Conservation (phyloP, 2,329 filamentous ascomycete genomes). For the Trichoderma polysporum region DNA sequence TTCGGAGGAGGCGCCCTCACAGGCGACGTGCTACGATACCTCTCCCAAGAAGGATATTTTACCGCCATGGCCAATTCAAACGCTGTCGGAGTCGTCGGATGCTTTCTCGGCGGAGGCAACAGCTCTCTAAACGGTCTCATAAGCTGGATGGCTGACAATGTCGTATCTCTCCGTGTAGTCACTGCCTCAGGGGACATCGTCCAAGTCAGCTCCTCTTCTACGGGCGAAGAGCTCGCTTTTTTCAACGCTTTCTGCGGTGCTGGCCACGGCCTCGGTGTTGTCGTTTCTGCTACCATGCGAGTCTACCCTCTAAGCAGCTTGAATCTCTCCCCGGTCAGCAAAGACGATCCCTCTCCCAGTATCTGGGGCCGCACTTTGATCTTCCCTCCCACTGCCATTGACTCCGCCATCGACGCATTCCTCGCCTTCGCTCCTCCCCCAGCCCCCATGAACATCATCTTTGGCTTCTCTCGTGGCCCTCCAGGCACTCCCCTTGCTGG, state of each 20-base stretch:
- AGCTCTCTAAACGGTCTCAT: conserved; percentile 31
- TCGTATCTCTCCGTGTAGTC: conserved; percentile 32
- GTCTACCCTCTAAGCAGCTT: conserved; percentile 29
- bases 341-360: conserved; percentile 23
- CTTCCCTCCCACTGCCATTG: conserved; percentile 29
- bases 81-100: conserved; percentile 31
- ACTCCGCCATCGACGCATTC: conserved; percentile 27
- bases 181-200: conserved; percentile 24
- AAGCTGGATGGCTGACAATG: conserved; percentile 36
- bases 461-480: conserved; percentile 33
- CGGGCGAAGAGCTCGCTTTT: conserved; percentile 28
- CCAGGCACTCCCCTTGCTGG: conserved; percentile 32
- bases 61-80: conserved; percentile 32
- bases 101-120: conserved; percentile 31
- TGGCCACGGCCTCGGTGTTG: conserved; percentile 36
- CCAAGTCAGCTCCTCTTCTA: conserved; percentile 24
- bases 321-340: conserved; percentile 27
- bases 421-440: conserved; percentile 24
- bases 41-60: conserved; percentile 33
- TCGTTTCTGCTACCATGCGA: conserved; percentile 32
- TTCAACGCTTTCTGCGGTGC: conserved; percentile 36
- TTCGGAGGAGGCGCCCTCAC: conserved; percentile 34
- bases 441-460: conserved; percentile 21
- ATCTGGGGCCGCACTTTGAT: conserved; percentile 35
- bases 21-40: conserved; percentile 29